A percentile compares a stretch with the other conserved stretches of the same genome.
Conservation (phyloP, 2,329 filamentous ascomycete species). For the Diplodia corticola region DNA sequence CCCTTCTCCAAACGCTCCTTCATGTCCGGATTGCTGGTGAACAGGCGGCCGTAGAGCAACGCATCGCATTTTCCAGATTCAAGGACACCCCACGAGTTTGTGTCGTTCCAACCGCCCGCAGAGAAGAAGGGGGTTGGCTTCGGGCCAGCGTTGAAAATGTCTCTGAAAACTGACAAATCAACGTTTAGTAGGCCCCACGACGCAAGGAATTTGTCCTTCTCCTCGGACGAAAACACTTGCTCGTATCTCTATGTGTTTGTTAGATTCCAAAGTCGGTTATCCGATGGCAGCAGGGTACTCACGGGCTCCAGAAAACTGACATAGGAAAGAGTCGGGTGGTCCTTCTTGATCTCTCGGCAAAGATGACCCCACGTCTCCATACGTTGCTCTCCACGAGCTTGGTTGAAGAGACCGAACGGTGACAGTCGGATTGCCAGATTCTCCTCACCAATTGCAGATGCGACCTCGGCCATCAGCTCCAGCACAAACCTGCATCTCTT, state of each 20-base stretch:
- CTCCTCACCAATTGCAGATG: constrained; percentile 37
- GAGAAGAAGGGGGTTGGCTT: constrained; percentile 54
- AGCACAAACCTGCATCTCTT: constrained; percentile 58
- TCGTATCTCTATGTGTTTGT: constrained; percentile 44
- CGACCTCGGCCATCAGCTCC: constrained; percentile 49
- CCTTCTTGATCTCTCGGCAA: constrained; percentile 50
- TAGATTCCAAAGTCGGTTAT: neutral
- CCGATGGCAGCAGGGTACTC: constrained; percentile 18
- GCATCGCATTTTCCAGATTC: constrained; percentile 44
- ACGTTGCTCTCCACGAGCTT: constrained; percentile 52
- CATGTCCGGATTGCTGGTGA: constrained; percentile 51
- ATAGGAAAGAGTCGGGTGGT: constrained; percentile 50
- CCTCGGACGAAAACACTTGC: constrained; percentile 51
- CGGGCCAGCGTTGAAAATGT: constrained; percentile 48
- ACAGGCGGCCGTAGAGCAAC: constrained; percentile 48
- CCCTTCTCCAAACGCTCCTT: constrained; percentile 45
- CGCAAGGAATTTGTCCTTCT: constrained; percentile 52
- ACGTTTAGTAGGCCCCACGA: constrained; percentile 51
- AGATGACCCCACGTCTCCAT: constrained; percentile 56
- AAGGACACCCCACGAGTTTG: constrained; percentile 52
- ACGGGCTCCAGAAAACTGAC: constrained; percentile 57
- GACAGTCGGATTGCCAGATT: constrained; percentile 36
- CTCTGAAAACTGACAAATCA: constrained; percentile 50
- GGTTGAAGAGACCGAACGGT: constrained; percentile 53
- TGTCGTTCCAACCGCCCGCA: constrained; percentile 56